phyloP scores from a whole-genome alignment of 2,329 filamentous ascomycete species.

The Calonectria pauciramosa region DNA sequence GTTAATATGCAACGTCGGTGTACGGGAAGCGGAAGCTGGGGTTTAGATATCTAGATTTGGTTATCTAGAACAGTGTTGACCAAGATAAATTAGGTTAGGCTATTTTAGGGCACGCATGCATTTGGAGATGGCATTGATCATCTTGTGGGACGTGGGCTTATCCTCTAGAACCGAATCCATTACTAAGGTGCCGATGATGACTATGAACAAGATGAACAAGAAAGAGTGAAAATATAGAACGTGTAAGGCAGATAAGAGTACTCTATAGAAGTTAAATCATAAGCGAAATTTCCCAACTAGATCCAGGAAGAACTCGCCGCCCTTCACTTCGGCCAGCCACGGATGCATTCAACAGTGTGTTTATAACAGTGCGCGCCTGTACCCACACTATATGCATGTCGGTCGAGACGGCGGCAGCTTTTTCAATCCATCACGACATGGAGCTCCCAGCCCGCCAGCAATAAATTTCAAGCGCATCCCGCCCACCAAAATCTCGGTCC shows the following conservation, averaged over 20 bases:
- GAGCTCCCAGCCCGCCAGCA: conserved; percentile 26
- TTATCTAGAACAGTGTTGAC: background rate
- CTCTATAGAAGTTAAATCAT: background rate
- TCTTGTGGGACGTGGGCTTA: background rate
- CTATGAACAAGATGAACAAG: background rate
- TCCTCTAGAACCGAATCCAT: background rate
- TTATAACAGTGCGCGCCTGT: conserved; percentile 18
- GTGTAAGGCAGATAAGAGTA: background rate
- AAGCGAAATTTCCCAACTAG: background rate
- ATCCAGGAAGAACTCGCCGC: too few species aligned
- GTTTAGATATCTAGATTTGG: background rate
- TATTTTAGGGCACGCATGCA: background rate
- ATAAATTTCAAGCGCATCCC: conserved; percentile 38
- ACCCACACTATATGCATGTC: conserved; percentile 33
- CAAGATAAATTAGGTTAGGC: background rate
- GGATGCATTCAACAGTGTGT: conserved; percentile 22
- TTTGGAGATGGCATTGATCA: background rate
- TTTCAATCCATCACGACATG: conserved; percentile 28
- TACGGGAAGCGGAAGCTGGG: background rate
- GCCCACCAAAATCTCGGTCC: conserved; percentile 31
- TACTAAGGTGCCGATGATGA: background rate
- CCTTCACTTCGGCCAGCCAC: background rate
- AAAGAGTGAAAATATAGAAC: background rate
- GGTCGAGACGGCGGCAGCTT: conserved; percentile 14
- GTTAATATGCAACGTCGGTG: conserved; percentile 22